Evolutionary conservation across 1,284 basidiomycete species (phyloP), one percentile per base, ranked within the genome.

Genomic region (Cutaneotrichosporon cyanovorans): DNA sequence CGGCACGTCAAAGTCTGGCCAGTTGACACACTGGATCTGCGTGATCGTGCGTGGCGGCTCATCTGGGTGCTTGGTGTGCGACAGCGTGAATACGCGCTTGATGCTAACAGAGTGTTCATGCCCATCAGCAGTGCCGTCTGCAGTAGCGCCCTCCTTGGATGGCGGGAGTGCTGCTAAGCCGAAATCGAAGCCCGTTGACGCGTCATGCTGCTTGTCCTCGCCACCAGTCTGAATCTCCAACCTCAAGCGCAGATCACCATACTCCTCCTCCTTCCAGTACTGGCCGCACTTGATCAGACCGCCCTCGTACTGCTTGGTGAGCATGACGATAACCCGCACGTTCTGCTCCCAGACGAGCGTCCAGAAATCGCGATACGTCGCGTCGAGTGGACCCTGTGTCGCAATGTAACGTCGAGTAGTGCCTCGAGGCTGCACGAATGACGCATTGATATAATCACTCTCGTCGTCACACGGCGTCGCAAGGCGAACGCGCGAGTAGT

Each of bases 1-100:
- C 1, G 91, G 90, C 3, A 95, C 87, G 64, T 91, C 90, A 74
- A 93, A 84, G 62, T 96, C 90, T 2, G 89, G 87, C 90, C 90
- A 96, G 25, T 83, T 82, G 40, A 90, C 76, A 61, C 88, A 93
- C 66, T 96, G 90, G 38, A 93, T 73, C 61, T 95, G 90, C 1
- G 64, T 58, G 31, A 75, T 59, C 50, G 73, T 76, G 15, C 87
- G 76, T 1, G 81, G 75, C 1, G 77, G 74, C 12, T 77, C 73
- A 14, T 76, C 69, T 0, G 84, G 82, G 53, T 81, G 78, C 19
- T 71, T 74, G 2, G 70, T 67, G 61, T 89, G 80, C 30, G 75
- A 75, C 35, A 92, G 75, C 44, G 79, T 73, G 62, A 92, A 88
- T 1, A 78, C 77, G 37, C 88, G 78, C 54, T 78, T 80, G 63